Percentiles rank a stretch among this genome's conserved stretches.
Conservation (phyloP, 108 stramenopile species). For the Epithemia pelagica region DNA sequence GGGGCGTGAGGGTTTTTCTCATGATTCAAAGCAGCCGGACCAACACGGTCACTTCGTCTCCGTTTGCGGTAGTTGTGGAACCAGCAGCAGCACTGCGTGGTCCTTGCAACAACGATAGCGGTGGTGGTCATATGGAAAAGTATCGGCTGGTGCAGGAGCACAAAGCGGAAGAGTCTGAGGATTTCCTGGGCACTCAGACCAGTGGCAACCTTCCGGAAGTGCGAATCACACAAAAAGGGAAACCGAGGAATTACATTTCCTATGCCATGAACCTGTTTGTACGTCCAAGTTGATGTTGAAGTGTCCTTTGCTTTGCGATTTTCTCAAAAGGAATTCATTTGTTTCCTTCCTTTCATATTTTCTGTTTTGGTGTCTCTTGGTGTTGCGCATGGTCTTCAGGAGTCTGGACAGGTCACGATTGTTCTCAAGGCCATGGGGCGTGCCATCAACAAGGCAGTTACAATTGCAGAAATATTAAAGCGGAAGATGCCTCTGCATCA, state of each 20-base stretch:
- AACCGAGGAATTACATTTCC: slow-evolving; percentile 81
- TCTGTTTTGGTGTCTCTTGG: not conserved
- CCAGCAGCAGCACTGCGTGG: not conserved
- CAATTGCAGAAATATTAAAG: slow-evolving; percentile 82
- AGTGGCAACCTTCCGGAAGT: slow-evolving; percentile 23
- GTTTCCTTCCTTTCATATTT: slow-evolving; percentile 3
- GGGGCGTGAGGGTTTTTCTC: too few relatives aligned
- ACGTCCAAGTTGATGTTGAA: slow-evolving; percentile 16
- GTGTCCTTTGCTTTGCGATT: slow-evolving; percentile 1
- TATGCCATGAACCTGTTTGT: slow-evolving; percentile 76
- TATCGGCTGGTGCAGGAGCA: slow-evolving; percentile 77
- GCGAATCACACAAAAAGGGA: slow-evolving; percentile 75
- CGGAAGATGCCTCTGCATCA: slow-evolving; percentile 82
- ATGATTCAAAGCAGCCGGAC: not conserved
- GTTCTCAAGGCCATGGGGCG: slow-evolving; percentile 84
- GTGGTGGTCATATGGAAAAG: slow-evolving; percentile 54
- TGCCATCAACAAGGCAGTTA: slow-evolving; percentile 87
- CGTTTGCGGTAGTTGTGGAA: not conserved
- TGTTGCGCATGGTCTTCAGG: slow-evolving; percentile 28
- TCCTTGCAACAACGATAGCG: not conserved
- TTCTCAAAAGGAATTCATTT: not conserved
- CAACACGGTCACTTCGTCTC: not conserved
- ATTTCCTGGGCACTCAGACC: not conserved
- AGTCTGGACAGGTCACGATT: slow-evolving; percentile 50
- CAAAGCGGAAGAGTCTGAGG: slow-evolving; percentile 33